Percentiles rank a stretch among this genome's conserved stretches.
Evolutionary conservation across 1,284 basidiomycete species (phyloP).

Genomic region (Pyrrhoderma lamaoense): DNA sequence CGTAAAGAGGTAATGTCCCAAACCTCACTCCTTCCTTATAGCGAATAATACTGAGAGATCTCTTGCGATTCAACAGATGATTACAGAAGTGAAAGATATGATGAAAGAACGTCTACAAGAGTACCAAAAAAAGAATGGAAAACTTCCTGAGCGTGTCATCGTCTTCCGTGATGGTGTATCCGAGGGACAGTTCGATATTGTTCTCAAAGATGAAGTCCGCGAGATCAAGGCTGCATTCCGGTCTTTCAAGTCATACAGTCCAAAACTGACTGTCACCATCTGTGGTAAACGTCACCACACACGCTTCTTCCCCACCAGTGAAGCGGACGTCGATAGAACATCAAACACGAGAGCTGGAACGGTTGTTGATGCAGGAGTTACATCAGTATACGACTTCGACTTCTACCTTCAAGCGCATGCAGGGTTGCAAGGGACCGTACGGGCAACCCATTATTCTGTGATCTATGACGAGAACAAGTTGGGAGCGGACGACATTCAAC

Average conservation of each 20-base stretch:
- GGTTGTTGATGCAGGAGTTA: slow-evolving; percentile 66
- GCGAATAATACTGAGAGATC: slow-evolving; percentile 12
- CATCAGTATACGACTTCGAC: slow-evolving; percentile 63
- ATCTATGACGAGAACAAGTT: slow-evolving; percentile 65
- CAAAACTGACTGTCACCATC: slow-evolving; percentile 60
- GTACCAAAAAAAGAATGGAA: slow-evolving; percentile 45
- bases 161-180: slow-evolving; percentile 72
- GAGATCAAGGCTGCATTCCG: slow-evolving; percentile 51
- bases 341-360: slow-evolving; percentile 71
- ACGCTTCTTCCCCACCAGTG: slow-evolving; percentile 46
- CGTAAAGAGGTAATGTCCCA: slow-evolving; percentile 30
- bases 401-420: slow-evolving; percentile 74
- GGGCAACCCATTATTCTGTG: slow-evolving; percentile 66
- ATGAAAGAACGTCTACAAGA: slow-evolving; percentile 54
- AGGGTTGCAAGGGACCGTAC: slow-evolving; percentile 57
- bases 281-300: slow-evolving; percentile 78
- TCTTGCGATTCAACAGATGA: slow-evolving; percentile 41
- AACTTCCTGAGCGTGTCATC: slow-evolving; percentile 54
- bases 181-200: slow-evolving; percentile 55
- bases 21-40: background rate
- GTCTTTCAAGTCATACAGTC: slow-evolving; percentile 47
- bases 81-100: slow-evolving; percentile 56
- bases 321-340: slow-evolving; percentile 42
- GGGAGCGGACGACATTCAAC: slow-evolving; percentile 57
- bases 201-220: slow-evolving; percentile 49